Conservation (phyloP, 2,329 filamentous ascomycete genomes). For the Beauveria sp. region DNA sequence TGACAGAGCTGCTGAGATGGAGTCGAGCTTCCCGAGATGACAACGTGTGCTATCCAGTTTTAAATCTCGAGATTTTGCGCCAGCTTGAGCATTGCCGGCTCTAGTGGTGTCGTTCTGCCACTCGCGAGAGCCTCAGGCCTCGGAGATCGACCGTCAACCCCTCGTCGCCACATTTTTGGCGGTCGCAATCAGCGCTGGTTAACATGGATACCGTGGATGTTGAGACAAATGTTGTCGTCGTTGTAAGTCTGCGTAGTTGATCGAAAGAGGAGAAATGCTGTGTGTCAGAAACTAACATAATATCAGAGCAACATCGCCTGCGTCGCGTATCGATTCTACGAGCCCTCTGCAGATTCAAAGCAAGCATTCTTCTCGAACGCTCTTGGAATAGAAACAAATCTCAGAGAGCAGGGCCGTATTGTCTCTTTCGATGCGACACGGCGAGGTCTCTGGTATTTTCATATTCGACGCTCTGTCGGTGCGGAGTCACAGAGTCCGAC, state of each 20-base stretch:
- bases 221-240: conserved; percentile 52
- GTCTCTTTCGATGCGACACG: conserved; percentile 44
- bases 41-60: not conserved
- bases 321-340: conserved; percentile 48
- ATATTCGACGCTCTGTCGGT: conserved; percentile 36
- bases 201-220: conserved; percentile 58
- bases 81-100: not conserved
- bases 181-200: not conserved
- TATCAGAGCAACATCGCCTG: conserved; percentile 50
- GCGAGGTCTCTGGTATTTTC: conserved; percentile 49
- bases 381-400: conserved; percentile 42
- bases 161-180: not conserved
- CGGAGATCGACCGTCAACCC: not conserved
- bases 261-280: not conserved
- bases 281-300: conserved; percentile 12
- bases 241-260: conserved; percentile 36
- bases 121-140: not conserved
- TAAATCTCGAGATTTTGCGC: not conserved
- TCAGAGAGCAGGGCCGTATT: conserved; percentile 46
- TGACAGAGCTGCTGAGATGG: conserved; percentile 1
- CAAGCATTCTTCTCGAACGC: conserved; percentile 37
- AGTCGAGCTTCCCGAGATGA: not conserved
- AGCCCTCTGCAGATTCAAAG: conserved; percentile 37
- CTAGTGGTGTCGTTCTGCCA: not conserved
- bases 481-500: conserved; percentile 16